Conservation (phyloP, 768 basidiomycete species). For the Sistotremastrum suecicum region DNA sequence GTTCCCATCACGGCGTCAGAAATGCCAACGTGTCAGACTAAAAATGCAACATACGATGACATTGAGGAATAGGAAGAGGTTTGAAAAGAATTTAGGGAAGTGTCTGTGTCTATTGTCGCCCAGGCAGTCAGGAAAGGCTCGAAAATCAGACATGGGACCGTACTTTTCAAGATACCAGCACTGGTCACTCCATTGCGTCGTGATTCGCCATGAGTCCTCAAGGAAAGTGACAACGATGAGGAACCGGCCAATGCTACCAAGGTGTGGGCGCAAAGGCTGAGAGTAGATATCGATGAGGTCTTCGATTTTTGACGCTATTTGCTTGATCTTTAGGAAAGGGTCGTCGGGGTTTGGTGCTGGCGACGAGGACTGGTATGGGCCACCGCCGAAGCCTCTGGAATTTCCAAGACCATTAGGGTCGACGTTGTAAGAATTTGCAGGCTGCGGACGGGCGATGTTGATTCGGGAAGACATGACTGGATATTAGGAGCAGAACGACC, state of each 20-base stretch:
- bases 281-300: slow-evolving; percentile 87
- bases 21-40: background rate
- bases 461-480: slow-evolving; percentile 44
- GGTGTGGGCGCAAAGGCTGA: slow-evolving; percentile 84
- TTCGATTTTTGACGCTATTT: slow-evolving; percentile 64
- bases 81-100: slow-evolving; percentile 93
- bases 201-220: slow-evolving; percentile 88
- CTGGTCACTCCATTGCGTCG: slow-evolving; percentile 94
- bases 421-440: slow-evolving; percentile 35
- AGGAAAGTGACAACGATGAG: slow-evolving; percentile 96
- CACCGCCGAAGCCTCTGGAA: slow-evolving; percentile 22
- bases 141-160: slow-evolving; percentile 17
- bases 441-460: slow-evolving; percentile 61
- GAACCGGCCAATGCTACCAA: slow-evolving; percentile 92
- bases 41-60: slow-evolving; percentile 53
- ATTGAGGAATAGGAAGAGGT: slow-evolving; percentile 83
- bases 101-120: slow-evolving; percentile 60
- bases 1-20: background rate
- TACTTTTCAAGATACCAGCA: slow-evolving; percentile 96
- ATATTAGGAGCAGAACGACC: too few species aligned
- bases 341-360: slow-evolving; percentile 70
- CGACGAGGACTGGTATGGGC: slow-evolving; percentile 44
- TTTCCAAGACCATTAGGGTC: slow-evolving; percentile 78
- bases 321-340: slow-evolving; percentile 65
- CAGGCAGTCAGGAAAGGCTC: background rate